Percentiles rank a stretch among this genome's conserved stretches.
These are phyloP conservation scores for Cucurbita ficifolia DNA, from an alignment of 306 rosid species.

Conservation along the genomic window DNA sequence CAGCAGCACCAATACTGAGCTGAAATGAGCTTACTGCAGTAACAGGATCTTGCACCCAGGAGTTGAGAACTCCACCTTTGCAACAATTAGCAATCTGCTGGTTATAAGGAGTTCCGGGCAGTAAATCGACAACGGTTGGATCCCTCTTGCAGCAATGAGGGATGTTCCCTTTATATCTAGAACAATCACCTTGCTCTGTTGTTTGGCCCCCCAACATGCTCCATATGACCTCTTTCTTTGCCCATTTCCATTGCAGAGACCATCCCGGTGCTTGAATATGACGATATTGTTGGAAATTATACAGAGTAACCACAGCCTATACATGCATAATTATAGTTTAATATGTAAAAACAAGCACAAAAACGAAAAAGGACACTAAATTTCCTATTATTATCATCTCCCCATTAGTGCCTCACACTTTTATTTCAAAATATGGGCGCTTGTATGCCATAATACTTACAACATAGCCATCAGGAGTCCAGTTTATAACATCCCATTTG, in stretches of 20 bases:
- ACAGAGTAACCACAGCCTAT: constrained; percentile 59
- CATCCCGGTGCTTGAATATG: constrained; percentile 77
- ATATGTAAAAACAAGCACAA: neutral
- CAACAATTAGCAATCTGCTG: constrained; percentile 73
- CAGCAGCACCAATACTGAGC: constrained; percentile 62
- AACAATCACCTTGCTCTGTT: constrained; percentile 90
- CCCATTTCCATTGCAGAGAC: constrained; percentile 76
- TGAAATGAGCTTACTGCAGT: constrained; percentile 58
- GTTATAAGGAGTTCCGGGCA: constrained; percentile 79
- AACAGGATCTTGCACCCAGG: constrained; percentile 61
- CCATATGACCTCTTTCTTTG: constrained; percentile 85
- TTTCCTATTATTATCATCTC: neutral
- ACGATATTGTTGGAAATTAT: constrained; percentile 71
- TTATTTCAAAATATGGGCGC: neutral
- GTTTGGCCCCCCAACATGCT: constrained; percentile 56
- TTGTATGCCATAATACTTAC: constrained; percentile 9
- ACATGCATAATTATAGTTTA: neutral
- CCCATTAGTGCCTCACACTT: neutral
- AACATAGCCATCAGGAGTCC: constrained; percentile 28
- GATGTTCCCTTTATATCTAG: constrained; percentile 31
- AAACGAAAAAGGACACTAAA: neutral
- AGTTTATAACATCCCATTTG: constrained; percentile 23
- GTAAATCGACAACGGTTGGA: constrained; percentile 61
- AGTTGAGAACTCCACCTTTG: constrained; percentile 75
- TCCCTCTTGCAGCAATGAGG: constrained; percentile 69